Percentiles rank a stretch among this genome's conserved stretches.
phyloP scores from a whole-genome alignment of 805 yeast genomes.

The Isabelozyma gotoi region DNA sequence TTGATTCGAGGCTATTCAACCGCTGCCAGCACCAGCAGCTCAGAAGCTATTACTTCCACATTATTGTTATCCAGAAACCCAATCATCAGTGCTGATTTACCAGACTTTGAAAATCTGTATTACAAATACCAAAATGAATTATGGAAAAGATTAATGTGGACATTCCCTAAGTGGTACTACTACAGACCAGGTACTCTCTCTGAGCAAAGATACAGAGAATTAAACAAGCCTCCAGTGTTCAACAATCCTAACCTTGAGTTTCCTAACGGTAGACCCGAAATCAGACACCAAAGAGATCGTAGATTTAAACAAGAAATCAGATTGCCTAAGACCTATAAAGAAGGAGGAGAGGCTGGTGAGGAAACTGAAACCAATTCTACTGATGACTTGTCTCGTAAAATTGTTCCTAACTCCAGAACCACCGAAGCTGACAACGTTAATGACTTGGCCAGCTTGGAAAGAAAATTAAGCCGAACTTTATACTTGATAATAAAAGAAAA shows the following conservation, averaged over 20 bases:
- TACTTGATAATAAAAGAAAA: constrained; percentile 63
- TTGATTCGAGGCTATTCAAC: constrained; percentile 13
- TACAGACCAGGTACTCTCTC: constrained; percentile 87
- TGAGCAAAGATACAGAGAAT: constrained; percentile 73
- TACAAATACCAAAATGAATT: constrained; percentile 83
- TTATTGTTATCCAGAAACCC: constrained; percentile 80
- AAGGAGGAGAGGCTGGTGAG: constrained; percentile 21
- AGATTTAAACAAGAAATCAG: constrained; percentile 72
- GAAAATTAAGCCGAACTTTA: constrained; percentile 76
- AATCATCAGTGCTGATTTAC: constrained; percentile 73
- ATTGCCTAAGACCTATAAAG: constrained; percentile 66
- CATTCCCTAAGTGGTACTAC: constrained; percentile 91
- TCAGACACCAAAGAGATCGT: constrained; percentile 87
- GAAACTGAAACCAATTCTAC: constrained; percentile 27
- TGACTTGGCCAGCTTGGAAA: constrained; percentile 69
- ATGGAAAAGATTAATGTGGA: constrained; percentile 93
- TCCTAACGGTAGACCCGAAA: constrained; percentile 81
- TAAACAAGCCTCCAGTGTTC: constrained; percentile 73
- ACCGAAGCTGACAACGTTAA: constrained; percentile 73
- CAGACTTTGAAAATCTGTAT: constrained; percentile 70
- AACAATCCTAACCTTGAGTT: constrained; percentile 75
- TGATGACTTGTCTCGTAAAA: constrained; percentile 65
- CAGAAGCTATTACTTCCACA: constrained; percentile 41
- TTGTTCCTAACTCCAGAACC: constrained; percentile 64
- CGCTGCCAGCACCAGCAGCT: constrained; percentile 2